phyloP scores from a whole-genome alignment of 2,329 filamentous ascomycete genomes.

The Didymellaceae sp. region DNA sequence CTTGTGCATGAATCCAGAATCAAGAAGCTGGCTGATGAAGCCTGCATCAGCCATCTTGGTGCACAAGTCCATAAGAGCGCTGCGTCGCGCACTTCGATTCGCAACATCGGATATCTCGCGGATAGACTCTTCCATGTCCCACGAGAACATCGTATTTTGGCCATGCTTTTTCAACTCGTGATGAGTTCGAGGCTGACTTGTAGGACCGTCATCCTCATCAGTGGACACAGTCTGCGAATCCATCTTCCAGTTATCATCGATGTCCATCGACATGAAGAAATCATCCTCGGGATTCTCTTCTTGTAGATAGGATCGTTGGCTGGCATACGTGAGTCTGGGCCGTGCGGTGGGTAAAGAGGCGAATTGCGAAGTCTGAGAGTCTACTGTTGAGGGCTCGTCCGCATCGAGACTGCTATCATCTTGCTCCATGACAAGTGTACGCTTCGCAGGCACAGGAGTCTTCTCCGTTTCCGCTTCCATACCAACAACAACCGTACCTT shows the following conservation, averaged over 20 bases:
- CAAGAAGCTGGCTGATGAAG: slow-evolving; percentile 73
- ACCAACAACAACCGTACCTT: slow-evolving; percentile 5
- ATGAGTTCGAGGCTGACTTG: slow-evolving; percentile 60
- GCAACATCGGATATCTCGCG: slow-evolving; percentile 63
- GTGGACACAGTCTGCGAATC: slow-evolving; percentile 39
- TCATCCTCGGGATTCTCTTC: slow-evolving; percentile 56
- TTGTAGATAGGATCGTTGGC: slow-evolving; percentile 65
- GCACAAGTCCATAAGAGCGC: slow-evolving; percentile 63
- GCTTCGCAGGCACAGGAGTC: slow-evolving; percentile 1
- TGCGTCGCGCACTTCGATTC: slow-evolving; percentile 54
- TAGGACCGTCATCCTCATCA: slow-evolving; percentile 53
- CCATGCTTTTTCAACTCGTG: slow-evolving; percentile 68
- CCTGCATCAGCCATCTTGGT: slow-evolving; percentile 63
- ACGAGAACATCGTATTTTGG: slow-evolving; percentile 62
- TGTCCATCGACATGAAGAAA: slow-evolving; percentile 44
- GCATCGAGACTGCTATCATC: slow-evolving; percentile 27
- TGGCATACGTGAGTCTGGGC: slow-evolving; percentile 64
- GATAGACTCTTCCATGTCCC: slow-evolving; percentile 62
- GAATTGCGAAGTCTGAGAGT: slow-evolving; percentile 39
- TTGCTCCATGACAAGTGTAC: background rate
- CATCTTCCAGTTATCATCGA: slow-evolving; percentile 34
- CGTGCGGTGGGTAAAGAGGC: slow-evolving; percentile 29
- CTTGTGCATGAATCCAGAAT: slow-evolving; percentile 73
- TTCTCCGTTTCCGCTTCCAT: background rate
- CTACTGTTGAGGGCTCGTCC: slow-evolving; percentile 21